Evolutionary conservation across 495 filamentous ascomycete genomes (phyloP).

Genomic region (Penicillium malachiteum): DNA sequence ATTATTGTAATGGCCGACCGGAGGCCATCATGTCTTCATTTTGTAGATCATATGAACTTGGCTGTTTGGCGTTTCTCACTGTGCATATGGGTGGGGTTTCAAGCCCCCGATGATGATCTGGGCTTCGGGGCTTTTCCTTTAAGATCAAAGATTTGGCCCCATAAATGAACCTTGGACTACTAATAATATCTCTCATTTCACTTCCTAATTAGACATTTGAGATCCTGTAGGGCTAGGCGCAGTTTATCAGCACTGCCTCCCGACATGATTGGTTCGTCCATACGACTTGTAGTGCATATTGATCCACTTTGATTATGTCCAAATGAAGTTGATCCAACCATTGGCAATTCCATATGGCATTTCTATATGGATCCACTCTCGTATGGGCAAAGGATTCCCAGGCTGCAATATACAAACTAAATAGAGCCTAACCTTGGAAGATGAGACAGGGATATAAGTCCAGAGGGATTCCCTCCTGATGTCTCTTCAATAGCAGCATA

Average conservation of each 20-base stretch:
- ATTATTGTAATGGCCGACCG: too few species aligned
- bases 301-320: not conserved
- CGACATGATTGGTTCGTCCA: slow-evolving; percentile 4
- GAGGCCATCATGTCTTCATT: too few species aligned
- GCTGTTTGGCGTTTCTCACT: too few species aligned
- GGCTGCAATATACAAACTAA: too few species aligned
- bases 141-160: too few species aligned
- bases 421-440: too few species aligned
- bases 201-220: too few species aligned
- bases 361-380: slow-evolving; percentile 4
- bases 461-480: not conserved
- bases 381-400: not conserved
- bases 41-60: too few species aligned
- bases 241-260: not conserved
- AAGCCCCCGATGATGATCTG: not conserved
- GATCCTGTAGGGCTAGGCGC: too few species aligned
- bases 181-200: too few species aligned
- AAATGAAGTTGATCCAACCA: not conserved
- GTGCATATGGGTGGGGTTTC: not conserved
- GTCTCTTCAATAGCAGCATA: not conserved
- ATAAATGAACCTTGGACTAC: too few species aligned
- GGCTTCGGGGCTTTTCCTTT: not conserved
- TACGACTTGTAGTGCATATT: slow-evolving; percentile 1
- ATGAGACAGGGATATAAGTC: slow-evolving; percentile 1
- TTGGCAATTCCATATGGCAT: not conserved